Conservation (phyloP, 2,329 filamentous ascomycete genomes). For the Atkinsonella texensis region DNA sequence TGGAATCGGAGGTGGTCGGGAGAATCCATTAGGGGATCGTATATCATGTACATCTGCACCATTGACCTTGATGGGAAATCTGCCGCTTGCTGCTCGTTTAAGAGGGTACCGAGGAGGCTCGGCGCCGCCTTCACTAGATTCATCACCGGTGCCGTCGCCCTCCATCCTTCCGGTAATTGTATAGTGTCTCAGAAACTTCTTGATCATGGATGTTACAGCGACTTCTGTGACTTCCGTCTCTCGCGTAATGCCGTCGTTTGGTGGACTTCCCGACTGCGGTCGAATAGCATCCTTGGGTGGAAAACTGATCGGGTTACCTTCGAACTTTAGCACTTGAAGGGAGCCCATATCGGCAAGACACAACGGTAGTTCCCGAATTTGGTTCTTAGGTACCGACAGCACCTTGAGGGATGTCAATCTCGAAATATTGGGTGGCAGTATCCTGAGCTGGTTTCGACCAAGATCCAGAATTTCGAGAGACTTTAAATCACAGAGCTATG, state of each 20-base stretch:
- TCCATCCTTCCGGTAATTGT: conserved; percentile 40
- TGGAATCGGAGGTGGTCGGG: conserved; percentile 64
- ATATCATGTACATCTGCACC: conserved; percentile 56
- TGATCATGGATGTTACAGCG: conserved; percentile 47
- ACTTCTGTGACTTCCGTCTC: conserved; percentile 55
- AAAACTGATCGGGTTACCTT: conserved; percentile 75
- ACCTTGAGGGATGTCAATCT: conserved; percentile 80
- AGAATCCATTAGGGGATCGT: conserved; percentile 51
- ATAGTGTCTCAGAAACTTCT: conserved; percentile 45
- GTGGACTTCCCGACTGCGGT: conserved; percentile 40
- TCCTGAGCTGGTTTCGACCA: conserved; percentile 71
- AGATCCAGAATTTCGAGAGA: conserved; percentile 89
- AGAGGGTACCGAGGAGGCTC: conserved; percentile 66
- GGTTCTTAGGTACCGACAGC: conserved; percentile 75
- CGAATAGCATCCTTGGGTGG: conserved; percentile 61
- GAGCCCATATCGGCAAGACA: conserved; percentile 84
- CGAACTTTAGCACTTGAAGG: conserved; percentile 77
- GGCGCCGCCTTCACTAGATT: conserved; percentile 54
- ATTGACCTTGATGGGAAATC: conserved; percentile 61
- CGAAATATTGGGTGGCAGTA: conserved; percentile 66
- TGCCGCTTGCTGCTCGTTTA: conserved; percentile 50
- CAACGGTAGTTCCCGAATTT: conserved; percentile 70
- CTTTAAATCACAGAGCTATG: conserved; percentile 70
- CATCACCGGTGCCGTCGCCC: conserved; percentile 44
- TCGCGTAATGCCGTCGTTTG: conserved; percentile 37